Conservation (phyloP, 2,329 filamentous ascomycete species). For the Exophiala oligosperma region DNA sequence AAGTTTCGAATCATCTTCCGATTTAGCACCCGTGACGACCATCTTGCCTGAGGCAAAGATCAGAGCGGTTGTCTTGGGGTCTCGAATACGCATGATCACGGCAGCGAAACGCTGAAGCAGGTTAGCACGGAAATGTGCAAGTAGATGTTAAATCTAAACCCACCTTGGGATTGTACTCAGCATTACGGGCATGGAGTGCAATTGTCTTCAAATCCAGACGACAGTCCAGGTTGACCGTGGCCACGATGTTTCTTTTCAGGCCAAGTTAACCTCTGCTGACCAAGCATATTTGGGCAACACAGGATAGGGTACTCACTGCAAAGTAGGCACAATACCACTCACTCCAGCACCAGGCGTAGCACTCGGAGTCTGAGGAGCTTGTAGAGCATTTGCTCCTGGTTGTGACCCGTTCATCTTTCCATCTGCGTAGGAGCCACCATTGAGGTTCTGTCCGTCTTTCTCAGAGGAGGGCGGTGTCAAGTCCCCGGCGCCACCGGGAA, state of each 20-base stretch:
- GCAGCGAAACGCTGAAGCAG: constrained; percentile 85
- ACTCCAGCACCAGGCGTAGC: constrained; percentile 83
- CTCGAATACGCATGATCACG: constrained; percentile 99
- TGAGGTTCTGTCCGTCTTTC: constrained; percentile 59
- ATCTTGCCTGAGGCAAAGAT: constrained; percentile 99
- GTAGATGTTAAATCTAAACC: constrained; percentile 35
- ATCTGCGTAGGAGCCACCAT: constrained; percentile 47
- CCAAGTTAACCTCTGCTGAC: constrained; percentile 52
- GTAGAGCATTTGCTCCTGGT: constrained; percentile 70
- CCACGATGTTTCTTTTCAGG: constrained; percentile 87
- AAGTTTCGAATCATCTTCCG: constrained; percentile 95
- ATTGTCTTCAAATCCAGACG: constrained; percentile 98
- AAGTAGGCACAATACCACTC: constrained; percentile 85
- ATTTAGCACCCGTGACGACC: constrained; percentile 98
- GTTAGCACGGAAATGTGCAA: constrained; percentile 39
- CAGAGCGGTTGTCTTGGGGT: constrained; percentile 95
- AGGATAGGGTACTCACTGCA: constrained; percentile 82
- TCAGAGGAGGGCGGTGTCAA: constrained; percentile 77
- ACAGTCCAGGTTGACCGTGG: constrained; percentile 97
- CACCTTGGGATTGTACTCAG: constrained; percentile 98
- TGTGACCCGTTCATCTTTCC: constrained; percentile 53
- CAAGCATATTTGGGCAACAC: constrained; percentile 41
- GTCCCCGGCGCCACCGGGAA: constrained; percentile 80
- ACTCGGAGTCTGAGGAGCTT: constrained; percentile 80
- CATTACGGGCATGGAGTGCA: constrained; percentile 94